Conservation (phyloP, 2,329 filamentous ascomycete species). For the Neurospora sp. region DNA sequence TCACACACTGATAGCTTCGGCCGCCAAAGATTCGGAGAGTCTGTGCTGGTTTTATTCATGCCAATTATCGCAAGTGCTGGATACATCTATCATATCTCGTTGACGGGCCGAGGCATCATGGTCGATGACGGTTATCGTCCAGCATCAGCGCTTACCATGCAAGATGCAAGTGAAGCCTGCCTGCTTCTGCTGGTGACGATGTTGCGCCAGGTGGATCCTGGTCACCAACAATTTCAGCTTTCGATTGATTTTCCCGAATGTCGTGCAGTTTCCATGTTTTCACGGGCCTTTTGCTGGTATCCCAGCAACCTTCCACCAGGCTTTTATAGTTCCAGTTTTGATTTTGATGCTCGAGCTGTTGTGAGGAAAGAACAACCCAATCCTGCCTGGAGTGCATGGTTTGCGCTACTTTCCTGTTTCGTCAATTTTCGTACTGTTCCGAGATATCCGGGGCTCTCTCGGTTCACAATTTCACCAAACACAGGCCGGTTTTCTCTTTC, state of each 20-base stretch:
- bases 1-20: neutral
- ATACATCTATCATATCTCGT: neutral
- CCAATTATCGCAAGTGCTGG: neutral
- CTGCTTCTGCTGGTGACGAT: neutral
- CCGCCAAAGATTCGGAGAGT: neutral
- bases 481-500: neutral
- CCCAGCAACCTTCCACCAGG: neutral
- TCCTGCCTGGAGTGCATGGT: neutral
- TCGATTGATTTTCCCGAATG: neutral
- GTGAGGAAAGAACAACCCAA: neutral
- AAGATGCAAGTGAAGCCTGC: neutral
- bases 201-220: neutral
- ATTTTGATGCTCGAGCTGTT: neutral
- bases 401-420: neutral
- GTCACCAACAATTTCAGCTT: neutral
- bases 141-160: neutral
- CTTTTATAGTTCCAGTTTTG: neutral
- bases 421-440: neutral
- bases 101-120: neutral
- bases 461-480: neutral
- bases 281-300: neutral
- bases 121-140: neutral
- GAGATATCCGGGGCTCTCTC: neutral
- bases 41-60: neutral
- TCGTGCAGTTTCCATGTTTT: neutral